Conservation (phyloP, 495 filamentous ascomycete genomes). For the Astrocystis sublimbata region DNA sequence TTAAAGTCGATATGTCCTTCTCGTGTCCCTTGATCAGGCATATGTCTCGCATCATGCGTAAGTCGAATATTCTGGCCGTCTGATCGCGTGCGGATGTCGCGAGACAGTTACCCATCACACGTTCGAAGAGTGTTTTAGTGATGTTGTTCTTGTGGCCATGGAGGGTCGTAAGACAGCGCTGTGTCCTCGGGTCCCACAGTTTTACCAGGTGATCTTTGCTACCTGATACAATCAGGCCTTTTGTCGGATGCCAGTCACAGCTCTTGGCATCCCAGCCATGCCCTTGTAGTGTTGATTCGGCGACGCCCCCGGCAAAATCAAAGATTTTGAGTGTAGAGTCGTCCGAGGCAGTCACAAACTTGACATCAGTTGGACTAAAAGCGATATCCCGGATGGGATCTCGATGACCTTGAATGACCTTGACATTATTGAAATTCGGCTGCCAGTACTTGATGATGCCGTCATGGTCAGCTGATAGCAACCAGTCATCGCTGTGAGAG, state of each 20-base stretch:
- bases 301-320: slow-evolving; percentile 84
- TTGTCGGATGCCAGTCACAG: slow-evolving; percentile 96
- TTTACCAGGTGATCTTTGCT: slow-evolving; percentile 98
- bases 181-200: slow-evolving; percentile 92
- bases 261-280: slow-evolving; percentile 96
- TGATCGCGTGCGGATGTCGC: slow-evolving; percentile 92
- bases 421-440: slow-evolving; percentile 98
- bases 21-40: slow-evolving; percentile 88
- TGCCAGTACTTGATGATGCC: slow-evolving; percentile 98
- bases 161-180: slow-evolving; percentile 85
- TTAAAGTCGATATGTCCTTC: slow-evolving; percentile 87
- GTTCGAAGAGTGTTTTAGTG: slow-evolving; percentile 84
- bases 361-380: slow-evolving; percentile 88
- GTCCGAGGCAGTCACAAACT: slow-evolving; percentile 95
- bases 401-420: slow-evolving; percentile 85
- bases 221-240: slow-evolving; percentile 90
- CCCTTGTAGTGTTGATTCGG: slow-evolving; percentile 78
- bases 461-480: slow-evolving; percentile 92
- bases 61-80: slow-evolving; percentile 86
- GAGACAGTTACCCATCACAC: slow-evolving; percentile 74
- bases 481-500: slow-evolving; percentile 94
- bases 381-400: slow-evolving; percentile 90
- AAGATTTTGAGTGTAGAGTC: slow-evolving; percentile 92
- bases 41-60: slow-evolving; percentile 98
- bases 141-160: slow-evolving; percentile 98